Base-by-base conservation (phyloP, 2,329 filamentous ascomycete species). In the Botryosphaeria dothidea region DNA sequence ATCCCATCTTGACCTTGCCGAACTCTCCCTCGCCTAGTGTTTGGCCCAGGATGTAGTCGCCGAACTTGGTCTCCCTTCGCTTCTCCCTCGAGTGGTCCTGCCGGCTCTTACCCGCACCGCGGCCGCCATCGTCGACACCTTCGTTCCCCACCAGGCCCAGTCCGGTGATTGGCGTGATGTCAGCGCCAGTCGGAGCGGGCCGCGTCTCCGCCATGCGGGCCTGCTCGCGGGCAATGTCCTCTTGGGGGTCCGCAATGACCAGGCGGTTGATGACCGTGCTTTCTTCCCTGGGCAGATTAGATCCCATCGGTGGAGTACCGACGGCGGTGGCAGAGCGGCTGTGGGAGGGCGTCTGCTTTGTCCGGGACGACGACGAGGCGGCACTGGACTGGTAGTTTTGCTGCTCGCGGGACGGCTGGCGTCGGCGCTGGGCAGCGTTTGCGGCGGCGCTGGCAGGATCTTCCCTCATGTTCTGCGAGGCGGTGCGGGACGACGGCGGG, bases 11-110 rank as follows among this genome's bases (percentile, higher is more conserved):
- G 72, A 99, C 95, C 77, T 99, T 99, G 69, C 95, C 95, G 76
- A 99, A 99, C 79, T 99, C 95, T 67, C 95, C 95, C 81, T 99
- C 95, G 57, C 95, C 95, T 57, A 99, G 90, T 2, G 94, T 98
- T 77, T 97, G 94, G 38, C 95, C 95, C 3, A 99, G 85, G 67
- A 96, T 92, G 78, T 98, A 99, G 68, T 97, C 93, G 66, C 94
- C 94, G 75, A 99, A 98, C 69, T 92, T 93, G 46, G 90, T 93
- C 69, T 90, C 88, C 81, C 96, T 97, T 66, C 84, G 80, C 21
- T 82, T 79, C 51, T 76, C 72, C 63, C 79, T 79, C 51, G 85
- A 85, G 71, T 88, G 86, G 71, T 89, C 86, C 70, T 88, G 86
- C 63, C 86, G 80, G 69, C 80, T 82, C 67, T 78, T 76, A 60